Conservation (phyloP, 2,329 filamentous ascomycete species). For the Coniochaeta pulveracea region DNA sequence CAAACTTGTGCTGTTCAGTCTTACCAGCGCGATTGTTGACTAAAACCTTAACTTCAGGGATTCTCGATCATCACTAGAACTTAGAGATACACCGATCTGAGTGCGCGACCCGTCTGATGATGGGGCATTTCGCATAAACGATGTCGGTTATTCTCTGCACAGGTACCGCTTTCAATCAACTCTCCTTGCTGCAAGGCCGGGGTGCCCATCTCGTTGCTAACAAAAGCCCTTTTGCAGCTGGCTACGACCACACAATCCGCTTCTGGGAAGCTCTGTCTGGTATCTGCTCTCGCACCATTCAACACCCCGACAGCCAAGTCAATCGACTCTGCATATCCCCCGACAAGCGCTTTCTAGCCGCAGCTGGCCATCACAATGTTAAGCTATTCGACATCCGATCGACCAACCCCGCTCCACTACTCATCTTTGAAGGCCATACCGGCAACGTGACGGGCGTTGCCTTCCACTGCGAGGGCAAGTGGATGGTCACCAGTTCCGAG, state of each 20-base stretch:
- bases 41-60: too few relatives aligned
- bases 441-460: constrained; percentile 93
- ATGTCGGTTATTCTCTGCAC: constrained; percentile 56
- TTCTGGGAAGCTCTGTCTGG: constrained; percentile 98
- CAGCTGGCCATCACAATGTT: constrained; percentile 68
- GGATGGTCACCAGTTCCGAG: constrained; percentile 98
- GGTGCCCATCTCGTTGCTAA: constrained; percentile 9
- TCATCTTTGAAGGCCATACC: constrained; percentile 92
- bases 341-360: constrained; percentile 91
- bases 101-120: too few relatives aligned
- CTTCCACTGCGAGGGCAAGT: constrained; percentile 98
- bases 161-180: constrained; percentile 26
- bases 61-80: not conserved
- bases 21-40: too few relatives aligned
- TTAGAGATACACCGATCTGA: too few relatives aligned
- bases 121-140: not conserved
- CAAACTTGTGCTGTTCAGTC: too few relatives aligned
- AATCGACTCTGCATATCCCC: constrained; percentile 97
- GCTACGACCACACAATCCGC: constrained; percentile 55
- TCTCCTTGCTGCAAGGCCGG: not conserved
- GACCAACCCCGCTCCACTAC: constrained; percentile 85
- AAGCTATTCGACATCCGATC: constrained; percentile 99
- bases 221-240: constrained; percentile 26
- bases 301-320: constrained; percentile 95
- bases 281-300: constrained; percentile 95